Base-by-base conservation (phyloP, 257 asterid genomes). In the Ilex aquifolium region DNA sequence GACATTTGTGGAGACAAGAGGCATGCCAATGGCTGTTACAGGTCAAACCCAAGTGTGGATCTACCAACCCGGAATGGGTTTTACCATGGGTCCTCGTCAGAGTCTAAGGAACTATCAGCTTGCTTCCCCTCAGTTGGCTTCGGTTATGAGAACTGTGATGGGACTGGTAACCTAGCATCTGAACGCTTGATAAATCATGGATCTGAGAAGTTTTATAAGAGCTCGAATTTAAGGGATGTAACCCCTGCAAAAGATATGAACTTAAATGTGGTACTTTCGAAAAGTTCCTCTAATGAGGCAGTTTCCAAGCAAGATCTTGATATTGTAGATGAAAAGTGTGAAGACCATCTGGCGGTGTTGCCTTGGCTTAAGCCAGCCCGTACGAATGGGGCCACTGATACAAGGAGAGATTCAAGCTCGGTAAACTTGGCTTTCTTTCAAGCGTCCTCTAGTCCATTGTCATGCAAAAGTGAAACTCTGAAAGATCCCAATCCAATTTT, bases 341-440 rank as follows among this genome's bases (percentile, higher is more conserved):
- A 79, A 70, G 77, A 61, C 54, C 80, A 68, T 44, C 58, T 30
- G 7, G 39, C 85, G 11, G 60, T 71, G 5, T 76, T 88, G 74
- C 91, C 97, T 51, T 91, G 98, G 98, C 90, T 93, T 64, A 83
- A 79, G 78, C 79, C 82, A 6, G 68, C 64, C 31, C 44, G 42
- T 70, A 75, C 56, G 56, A 59, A 13, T 62, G 77, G 57, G 65
- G 69, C 60, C 46, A 31, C 60, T 16, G 46, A 72, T 66, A 65
- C 71, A 52, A 63, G 68, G 66, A 73, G 52, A 30, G 52, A 46
- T 46, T 46, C 52, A 46, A 46, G n/a, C 52, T 10, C 48, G 0
- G 10, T 6, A 6, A 36, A 36, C 29, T 40, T 52, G 36, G 69
- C 71, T 61, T 63, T 71, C 44, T 60, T 61, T 68, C 76, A 61